Evolutionary conservation across 2,329 filamentous ascomycete species (phyloP).

Genomic region (Emergomyces pasteurianus): DNA sequence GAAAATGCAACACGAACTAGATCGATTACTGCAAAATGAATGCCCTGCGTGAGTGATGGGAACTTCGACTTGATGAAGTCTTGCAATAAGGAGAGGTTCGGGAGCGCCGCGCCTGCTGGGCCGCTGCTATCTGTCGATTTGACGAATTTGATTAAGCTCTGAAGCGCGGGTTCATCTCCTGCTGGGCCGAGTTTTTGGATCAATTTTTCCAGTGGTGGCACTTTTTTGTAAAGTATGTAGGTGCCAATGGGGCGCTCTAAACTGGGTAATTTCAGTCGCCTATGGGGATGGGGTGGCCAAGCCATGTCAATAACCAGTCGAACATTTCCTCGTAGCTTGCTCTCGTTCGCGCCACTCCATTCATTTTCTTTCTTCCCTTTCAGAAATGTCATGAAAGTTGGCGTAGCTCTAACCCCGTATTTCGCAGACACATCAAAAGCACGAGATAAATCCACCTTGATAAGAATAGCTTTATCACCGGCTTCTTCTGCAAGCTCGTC

Average conservation of each 20-base stretch:
- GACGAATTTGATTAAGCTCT: slow-evolving; percentile 59
- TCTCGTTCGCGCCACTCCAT: slow-evolving; percentile 67
- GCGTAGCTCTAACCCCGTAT: slow-evolving; percentile 63
- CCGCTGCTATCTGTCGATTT: slow-evolving; percentile 47
- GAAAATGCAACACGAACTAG: slow-evolving; percentile 65
- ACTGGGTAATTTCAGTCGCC: slow-evolving; percentile 55
- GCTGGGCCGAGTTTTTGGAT: slow-evolving; percentile 60
- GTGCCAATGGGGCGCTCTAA: slow-evolving; percentile 52
- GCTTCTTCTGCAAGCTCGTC: slow-evolving; percentile 67
- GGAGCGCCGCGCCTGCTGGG: slow-evolving; percentile 55
- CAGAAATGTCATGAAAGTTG: slow-evolving; percentile 79
- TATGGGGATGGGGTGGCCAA: slow-evolving; percentile 64
- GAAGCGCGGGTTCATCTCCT: slow-evolving; percentile 49
- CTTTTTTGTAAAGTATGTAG: slow-evolving; percentile 64
- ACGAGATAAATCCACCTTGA: slow-evolving; percentile 69
- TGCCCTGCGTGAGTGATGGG: slow-evolving; percentile 46
- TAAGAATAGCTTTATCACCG: slow-evolving; percentile 54
- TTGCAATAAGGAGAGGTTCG: slow-evolving; percentile 56
- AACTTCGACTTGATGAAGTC: slow-evolving; percentile 47
- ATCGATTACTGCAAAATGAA: slow-evolving; percentile 73
- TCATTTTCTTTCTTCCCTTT: slow-evolving; percentile 62
- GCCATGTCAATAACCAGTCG: slow-evolving; percentile 64
- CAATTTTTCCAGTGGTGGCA: slow-evolving; percentile 73
- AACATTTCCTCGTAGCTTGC: slow-evolving; percentile 57
- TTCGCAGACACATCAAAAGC: slow-evolving; percentile 52